phyloP scores from a whole-genome alignment of 2,329 filamentous ascomycete genomes.

The Pyricularia pennisetigena region DNA sequence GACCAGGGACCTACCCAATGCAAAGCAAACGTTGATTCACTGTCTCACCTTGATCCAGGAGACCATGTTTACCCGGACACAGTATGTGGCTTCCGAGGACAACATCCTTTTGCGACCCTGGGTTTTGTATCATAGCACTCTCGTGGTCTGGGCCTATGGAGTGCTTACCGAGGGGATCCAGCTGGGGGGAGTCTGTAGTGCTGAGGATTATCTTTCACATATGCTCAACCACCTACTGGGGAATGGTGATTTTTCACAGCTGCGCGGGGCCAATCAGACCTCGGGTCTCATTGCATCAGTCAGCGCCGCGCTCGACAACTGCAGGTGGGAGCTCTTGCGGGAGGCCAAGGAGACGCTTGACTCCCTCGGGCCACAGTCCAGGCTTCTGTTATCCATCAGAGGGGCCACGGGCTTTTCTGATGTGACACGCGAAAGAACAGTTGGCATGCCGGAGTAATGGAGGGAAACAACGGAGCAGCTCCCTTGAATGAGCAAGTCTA shows the following conservation, averaged over 20 bases:
- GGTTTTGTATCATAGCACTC: conserved; percentile 1
- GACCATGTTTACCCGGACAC: conserved; percentile 2
- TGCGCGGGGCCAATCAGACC: neutral
- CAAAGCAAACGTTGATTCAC: conserved; percentile 1
- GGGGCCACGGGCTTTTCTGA: neutral
- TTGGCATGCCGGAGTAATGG: neutral
- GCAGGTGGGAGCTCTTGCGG: neutral
- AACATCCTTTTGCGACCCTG: conserved; percentile 2
- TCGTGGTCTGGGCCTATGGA: conserved; percentile 8
- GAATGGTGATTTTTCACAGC: neutral
- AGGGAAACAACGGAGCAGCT: too few relatives aligned
- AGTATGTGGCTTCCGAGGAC: neutral
- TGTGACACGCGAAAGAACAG: neutral
- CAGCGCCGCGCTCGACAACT: neutral
- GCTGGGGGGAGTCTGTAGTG: neutral
- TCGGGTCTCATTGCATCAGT: neutral
- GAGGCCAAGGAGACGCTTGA: neutral
- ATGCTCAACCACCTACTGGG: neutral
- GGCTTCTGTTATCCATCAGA: neutral
- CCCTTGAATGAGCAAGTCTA: neutral
- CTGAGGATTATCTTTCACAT: neutral
- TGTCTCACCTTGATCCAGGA: conserved; percentile 3
- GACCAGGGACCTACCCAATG: neutral
- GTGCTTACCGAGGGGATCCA: neutral
- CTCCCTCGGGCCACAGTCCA: neutral